Conservation (phyloP, 192 early-diverging fungal genomes). For the Podila clonocystis region DNA sequence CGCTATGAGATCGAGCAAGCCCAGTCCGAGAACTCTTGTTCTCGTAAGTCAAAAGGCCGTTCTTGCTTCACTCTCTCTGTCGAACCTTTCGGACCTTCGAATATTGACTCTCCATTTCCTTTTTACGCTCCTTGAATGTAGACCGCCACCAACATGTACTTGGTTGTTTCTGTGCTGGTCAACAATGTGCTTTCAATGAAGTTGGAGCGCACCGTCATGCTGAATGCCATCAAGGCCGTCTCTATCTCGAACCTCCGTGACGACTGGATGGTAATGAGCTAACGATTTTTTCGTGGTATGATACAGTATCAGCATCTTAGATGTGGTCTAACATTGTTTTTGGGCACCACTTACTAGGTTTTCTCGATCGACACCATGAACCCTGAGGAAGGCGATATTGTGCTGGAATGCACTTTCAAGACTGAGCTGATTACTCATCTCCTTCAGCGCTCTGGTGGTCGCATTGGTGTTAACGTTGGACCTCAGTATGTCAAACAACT, state of each 20-base stretch:
- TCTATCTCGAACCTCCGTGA: constrained; percentile 78
- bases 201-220: constrained; percentile 62
- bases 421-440: constrained; percentile 78
- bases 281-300: not conserved
- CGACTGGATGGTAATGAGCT: constrained; percentile 69
- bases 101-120: not conserved
- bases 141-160: constrained; percentile 67
- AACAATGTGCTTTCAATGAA: constrained; percentile 62
- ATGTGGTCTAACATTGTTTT: not conserved
- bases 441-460: constrained; percentile 62
- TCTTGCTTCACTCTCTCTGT: not conserved
- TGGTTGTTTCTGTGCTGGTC: constrained; percentile 67
- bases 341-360: not conserved
- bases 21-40: constrained; percentile 77
- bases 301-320: too few species aligned
- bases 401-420: constrained; percentile 75
- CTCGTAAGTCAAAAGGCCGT: constrained; percentile 49
- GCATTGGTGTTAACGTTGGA: constrained; percentile 67
- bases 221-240: constrained; percentile 64
- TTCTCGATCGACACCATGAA: constrained; percentile 49
- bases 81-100: not conserved
- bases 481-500: constrained; percentile 38
- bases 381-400: constrained; percentile 65
- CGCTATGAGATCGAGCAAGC: constrained; percentile 76
- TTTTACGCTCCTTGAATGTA: constrained; percentile 9